Evolutionary conservation across 352 stramenopile genomes (phyloP).

Genomic region (Phytophthora sp.): DNA sequence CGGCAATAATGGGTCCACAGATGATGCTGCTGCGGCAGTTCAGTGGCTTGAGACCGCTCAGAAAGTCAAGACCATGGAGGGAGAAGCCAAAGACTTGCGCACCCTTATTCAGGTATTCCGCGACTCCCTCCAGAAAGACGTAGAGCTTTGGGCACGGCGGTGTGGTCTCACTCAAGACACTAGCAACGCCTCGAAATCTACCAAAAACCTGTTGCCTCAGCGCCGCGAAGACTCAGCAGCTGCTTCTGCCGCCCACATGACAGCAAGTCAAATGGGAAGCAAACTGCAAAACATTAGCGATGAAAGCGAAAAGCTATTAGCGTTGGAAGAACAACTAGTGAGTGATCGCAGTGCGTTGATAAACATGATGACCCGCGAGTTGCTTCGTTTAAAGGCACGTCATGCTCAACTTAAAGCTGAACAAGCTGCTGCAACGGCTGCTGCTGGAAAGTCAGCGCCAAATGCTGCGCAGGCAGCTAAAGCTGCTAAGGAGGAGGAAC

Average conservation of each 20-base stretch:
- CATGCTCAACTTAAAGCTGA: constrained; percentile 48
- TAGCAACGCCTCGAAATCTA: constrained; percentile 23
- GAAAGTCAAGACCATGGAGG: constrained; percentile 66
- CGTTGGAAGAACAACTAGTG: constrained; percentile 68
- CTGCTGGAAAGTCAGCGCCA: constrained; percentile 10
- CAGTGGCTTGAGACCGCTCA: constrained; percentile 67
- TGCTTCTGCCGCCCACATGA: constrained; percentile 75
- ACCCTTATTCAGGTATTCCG: constrained; percentile 87
- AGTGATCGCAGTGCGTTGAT: constrained; percentile 63
- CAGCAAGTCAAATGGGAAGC: constrained; percentile 74
- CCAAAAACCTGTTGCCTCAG: constrained; percentile 29
- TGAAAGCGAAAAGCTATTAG: constrained; percentile 71
- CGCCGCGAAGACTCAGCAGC: constrained; percentile 66
- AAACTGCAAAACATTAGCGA: constrained; percentile 85
- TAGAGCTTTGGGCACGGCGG: constrained; percentile 71
- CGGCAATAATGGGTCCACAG: constrained; percentile 26
- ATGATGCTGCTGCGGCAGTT: constrained; percentile 34
- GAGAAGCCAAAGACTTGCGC: constrained; percentile 76
- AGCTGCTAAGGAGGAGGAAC: constrained; percentile 58
- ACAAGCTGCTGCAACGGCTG: constrained; percentile 6
- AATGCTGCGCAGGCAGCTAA: constrained; percentile 20
- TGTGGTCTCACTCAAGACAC: constrained; percentile 27
- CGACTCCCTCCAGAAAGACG: constrained; percentile 80
- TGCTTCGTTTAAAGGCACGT: constrained; percentile 63
- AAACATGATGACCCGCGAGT: constrained; percentile 74